These are phyloP conservation scores for Aspergillus leporis DNA, from an alignment of 495 filamentous ascomycete species.

Conservation along the genomic window DNA sequence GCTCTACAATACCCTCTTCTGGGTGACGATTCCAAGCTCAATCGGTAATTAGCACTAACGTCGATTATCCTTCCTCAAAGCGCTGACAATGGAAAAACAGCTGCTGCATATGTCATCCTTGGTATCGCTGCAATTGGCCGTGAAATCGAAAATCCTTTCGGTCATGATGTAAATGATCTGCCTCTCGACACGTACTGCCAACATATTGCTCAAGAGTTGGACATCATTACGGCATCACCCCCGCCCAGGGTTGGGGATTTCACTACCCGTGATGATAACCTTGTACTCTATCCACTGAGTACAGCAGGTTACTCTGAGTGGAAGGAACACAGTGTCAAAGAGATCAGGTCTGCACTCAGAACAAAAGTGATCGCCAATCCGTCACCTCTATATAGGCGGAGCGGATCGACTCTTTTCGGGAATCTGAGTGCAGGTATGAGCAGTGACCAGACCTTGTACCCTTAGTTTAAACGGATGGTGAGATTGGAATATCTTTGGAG, in stretches of 20 bases:
- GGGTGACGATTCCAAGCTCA: constrained; percentile 84
- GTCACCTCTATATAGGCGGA: constrained; percentile 18
- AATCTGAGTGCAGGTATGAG: constrained; percentile 9
- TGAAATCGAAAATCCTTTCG: constrained; percentile 90
- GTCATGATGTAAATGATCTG: constrained; percentile 83
- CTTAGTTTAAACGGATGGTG: too few species aligned
- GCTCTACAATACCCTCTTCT: constrained; percentile 59
- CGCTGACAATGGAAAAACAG: constrained; percentile 19
- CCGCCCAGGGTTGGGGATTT: constrained; percentile 58
- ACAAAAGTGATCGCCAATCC: constrained; percentile 42
- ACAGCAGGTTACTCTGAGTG: constrained; percentile 57
- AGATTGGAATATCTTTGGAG: too few species aligned
- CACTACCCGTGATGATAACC: constrained; percentile 57
- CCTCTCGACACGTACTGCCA: constrained; percentile 76
- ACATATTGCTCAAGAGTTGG: constrained; percentile 69
- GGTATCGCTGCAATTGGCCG: constrained; percentile 83
- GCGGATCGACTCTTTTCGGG: constrained; percentile 27
- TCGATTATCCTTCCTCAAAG: not conserved
- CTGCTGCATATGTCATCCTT: constrained; percentile 87
- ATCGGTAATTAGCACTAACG: constrained; percentile 47
- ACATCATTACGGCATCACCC: constrained; percentile 63
- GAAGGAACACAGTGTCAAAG: constrained; percentile 57
- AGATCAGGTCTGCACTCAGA: constrained; percentile 57
- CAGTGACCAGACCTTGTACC: too few species aligned
- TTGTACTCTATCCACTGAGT: constrained; percentile 69